phyloP scores from a whole-genome alignment of 805 yeast genomes.

The Saccharomycopsis amapae region DNA sequence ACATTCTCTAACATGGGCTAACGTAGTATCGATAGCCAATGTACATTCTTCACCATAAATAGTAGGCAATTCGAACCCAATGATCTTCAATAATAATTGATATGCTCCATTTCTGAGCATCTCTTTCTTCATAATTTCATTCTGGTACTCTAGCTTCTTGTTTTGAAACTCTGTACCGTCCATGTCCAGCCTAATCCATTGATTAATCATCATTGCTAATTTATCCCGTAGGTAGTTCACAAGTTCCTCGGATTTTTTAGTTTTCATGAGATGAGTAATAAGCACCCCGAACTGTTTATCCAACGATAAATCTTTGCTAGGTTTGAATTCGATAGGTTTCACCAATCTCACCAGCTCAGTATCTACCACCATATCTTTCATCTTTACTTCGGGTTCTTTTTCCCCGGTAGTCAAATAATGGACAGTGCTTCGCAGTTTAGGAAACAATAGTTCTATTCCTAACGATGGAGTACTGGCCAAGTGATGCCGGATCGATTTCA shows the following conservation, averaged over 20 bases:
- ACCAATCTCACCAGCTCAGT: conserved; percentile 2
- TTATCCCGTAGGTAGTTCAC: not conserved
- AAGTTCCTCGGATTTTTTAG: not conserved
- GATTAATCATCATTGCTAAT: not conserved
- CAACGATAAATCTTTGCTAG: not conserved
- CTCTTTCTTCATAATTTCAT: conserved; percentile 21
- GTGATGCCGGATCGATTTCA: conserved; percentile 47
- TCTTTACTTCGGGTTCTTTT: conserved; percentile 6
- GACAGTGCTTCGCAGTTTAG: conserved; percentile 39
- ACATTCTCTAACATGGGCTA: conserved; percentile 30
- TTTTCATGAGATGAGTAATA: conserved; percentile 2
- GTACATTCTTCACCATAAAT: conserved; percentile 34
- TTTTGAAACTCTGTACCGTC: not conserved
- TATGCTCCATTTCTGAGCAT: conserved; percentile 42
- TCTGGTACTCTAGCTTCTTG: not conserved
- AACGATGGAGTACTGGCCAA: conserved; percentile 45
- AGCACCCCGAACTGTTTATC: conserved; percentile 37
- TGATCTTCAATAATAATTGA: conserved; percentile 38
- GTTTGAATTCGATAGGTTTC: conserved; percentile 26
- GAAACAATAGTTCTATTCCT: conserved; percentile 60
- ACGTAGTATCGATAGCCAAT: conserved; percentile 30
- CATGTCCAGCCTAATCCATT: not conserved
- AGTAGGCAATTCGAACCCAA: conserved; percentile 42
- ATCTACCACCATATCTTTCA: not conserved
- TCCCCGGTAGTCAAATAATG: conserved; percentile 60